Conservation (phyloP, 352 stramenopile species). For the Phytophthora brassicae region DNA sequence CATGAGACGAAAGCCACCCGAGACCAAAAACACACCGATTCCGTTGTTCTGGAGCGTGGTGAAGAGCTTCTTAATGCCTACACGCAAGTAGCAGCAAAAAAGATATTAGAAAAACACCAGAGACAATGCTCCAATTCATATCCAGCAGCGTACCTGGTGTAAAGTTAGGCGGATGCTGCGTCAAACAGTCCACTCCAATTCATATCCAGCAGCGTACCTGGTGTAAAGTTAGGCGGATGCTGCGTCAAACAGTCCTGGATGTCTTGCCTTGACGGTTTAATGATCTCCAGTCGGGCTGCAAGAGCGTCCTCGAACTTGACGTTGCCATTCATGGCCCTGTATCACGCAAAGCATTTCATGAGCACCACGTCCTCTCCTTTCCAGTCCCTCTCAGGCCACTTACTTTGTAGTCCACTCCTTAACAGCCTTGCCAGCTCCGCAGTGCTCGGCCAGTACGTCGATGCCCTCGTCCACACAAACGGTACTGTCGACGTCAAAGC, state of each 20-base stretch:
- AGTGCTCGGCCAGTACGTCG: constrained; percentile 96
- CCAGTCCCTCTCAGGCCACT: constrained; percentile 13
- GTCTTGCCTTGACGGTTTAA: constrained; percentile 90
- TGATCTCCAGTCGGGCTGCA: constrained; percentile 93
- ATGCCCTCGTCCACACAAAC: constrained; percentile 98
- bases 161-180: constrained; percentile 89
- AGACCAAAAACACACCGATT: constrained; percentile 97
- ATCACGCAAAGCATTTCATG: constrained; percentile 1
- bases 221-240: constrained; percentile 91
- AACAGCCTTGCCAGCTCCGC: constrained; percentile 93
- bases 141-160: constrained; percentile 56
- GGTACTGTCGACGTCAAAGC: constrained; percentile 97
- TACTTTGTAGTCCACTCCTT: constrained; percentile 93
- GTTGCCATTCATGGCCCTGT: constrained; percentile 96
- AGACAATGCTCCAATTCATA: neutral
- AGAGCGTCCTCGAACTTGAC: constrained; percentile 99
- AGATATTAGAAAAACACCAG: neutral
- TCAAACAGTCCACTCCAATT: constrained; percentile 88
- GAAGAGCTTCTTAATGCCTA: constrained; percentile 90
- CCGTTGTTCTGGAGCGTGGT: constrained; percentile 85
- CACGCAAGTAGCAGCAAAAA: neutral
- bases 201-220: constrained; percentile 34
- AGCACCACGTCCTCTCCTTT: neutral
- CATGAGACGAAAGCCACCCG: constrained; percentile 98
- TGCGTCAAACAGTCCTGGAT: constrained; percentile 91